Evolutionary conservation across 768 basidiomycete genomes (phyloP).

Genomic region (Hortiboletus campestris): DNA sequence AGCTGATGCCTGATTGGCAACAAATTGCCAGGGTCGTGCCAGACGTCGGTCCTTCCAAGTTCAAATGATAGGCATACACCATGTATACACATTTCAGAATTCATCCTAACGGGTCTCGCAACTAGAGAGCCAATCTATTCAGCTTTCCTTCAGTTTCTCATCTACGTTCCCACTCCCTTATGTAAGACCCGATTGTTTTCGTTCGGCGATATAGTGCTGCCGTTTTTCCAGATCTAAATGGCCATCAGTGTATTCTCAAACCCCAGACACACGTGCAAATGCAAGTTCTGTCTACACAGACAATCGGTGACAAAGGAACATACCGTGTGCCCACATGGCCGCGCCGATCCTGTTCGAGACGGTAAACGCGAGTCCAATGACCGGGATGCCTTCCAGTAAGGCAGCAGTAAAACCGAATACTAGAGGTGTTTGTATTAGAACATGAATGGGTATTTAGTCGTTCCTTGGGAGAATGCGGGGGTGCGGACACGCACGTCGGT

Average conservation of each 20-base stretch:
- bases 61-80: too few species aligned
- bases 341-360: constrained; percentile 88
- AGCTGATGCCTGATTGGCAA: too few species aligned
- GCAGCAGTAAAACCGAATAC: constrained; percentile 87
- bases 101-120: neutral
- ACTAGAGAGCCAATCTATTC: neutral
- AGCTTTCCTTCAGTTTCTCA: neutral
- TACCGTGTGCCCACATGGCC: constrained; percentile 92
- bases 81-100: neutral
- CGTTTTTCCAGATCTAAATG: constrained; percentile 60
- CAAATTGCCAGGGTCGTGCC: too few species aligned
- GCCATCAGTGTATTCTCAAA: neutral
- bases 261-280: neutral
- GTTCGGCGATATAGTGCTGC: constrained; percentile 44
- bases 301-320: constrained; percentile 5
- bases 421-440: constrained; percentile 23
- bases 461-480: neutral
- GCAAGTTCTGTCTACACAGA: neutral
- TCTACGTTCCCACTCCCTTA: neutral
- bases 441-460: neutral
- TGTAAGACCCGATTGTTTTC: neutral
- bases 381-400: constrained; percentile 75
- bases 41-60: too few species aligned
- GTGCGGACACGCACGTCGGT: constrained; percentile 50
- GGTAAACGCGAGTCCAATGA: constrained; percentile 78